Base-by-base conservation (phyloP, 106 monocot genomes). In the Acorus calamus region DNA sequence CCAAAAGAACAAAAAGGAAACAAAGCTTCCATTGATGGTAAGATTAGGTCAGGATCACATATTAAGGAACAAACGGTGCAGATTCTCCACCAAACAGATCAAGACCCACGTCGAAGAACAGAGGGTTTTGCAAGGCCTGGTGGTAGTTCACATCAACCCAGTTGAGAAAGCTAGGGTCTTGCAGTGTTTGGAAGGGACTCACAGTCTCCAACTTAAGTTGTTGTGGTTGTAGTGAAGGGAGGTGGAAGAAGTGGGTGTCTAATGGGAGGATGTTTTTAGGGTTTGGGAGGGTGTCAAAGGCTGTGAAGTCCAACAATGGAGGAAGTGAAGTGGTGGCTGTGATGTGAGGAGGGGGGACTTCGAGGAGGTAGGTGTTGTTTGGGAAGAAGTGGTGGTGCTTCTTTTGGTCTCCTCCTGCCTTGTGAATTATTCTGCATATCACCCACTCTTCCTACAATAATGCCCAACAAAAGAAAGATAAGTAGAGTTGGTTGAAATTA, bases 361-460 rank as follows among this genome's bases (percentile, higher is more conserved):
- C 74, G 5, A 67, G 56, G 9, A 65, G 53, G 76, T 61, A 80
- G 48, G 8, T 53, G 3, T 46, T 13, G 74, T 60, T 71, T 50
- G 71, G 69, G 60, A 73, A 73, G 66, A 57, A 74, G 6, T 60
- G 64, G 58, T 6, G 28, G 28, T 57, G 61, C 10, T 49, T 84
- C 56, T 69, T 89, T 74, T 88, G 75, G 28, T 73, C 84, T 47
- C 62, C 65, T 70, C 62, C 72, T 58, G 73, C 66, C 76, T 91
- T 91, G 76, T 98, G 78, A 60, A 98, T 76, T 72, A 98, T 88
- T 69, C 96, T 91, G 76, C 96, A 98, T 52, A 98, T 98, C 57
- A 98, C 96, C 96, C 96, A 98, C 73, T 98, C 96, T 69, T 98
- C 96, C 96, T 98, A 87, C 66, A 80, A 69, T 45, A 28, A 49